These are phyloP conservation scores for Penicillium chermesinum DNA, from an alignment of 495 filamentous ascomycete genomes.

Conservation along the genomic window DNA sequence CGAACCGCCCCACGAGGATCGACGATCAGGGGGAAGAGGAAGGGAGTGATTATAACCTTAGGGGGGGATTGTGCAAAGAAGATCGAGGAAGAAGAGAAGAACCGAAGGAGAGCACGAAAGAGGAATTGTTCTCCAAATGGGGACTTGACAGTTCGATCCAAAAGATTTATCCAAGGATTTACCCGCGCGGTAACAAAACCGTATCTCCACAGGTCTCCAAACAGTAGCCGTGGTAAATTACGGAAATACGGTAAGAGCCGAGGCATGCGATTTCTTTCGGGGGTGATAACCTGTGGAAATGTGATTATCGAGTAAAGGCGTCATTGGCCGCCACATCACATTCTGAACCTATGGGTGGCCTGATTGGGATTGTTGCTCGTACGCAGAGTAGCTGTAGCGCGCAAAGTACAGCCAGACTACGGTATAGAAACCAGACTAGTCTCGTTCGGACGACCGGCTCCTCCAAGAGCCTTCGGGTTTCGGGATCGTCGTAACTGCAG, in stretches of 20 bases:
- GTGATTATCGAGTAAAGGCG: not conserved
- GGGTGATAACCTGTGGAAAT: not conserved
- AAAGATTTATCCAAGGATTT: conserved; percentile 5
- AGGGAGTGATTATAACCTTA: no score
- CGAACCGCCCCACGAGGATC: not conserved
- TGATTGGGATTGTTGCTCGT: not conserved
- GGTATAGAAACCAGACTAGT: no score
- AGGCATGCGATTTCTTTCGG: no score
- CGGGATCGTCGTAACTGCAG: no score
- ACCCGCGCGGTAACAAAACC: conserved; percentile 2
- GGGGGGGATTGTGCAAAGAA: not conserved
- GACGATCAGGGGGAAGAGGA: no score
- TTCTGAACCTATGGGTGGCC: no score
- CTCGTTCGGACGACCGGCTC: no score
- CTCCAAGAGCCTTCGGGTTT: no score
- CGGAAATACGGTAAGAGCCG: not conserved
- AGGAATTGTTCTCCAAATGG: not conserved
- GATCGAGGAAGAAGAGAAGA: not conserved
- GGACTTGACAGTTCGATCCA: not conserved
- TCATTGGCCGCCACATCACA: not conserved
- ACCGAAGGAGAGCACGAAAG: not conserved
- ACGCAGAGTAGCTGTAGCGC: not conserved
- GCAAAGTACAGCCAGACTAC: no score
- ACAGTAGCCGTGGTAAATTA: conserved; percentile 2
- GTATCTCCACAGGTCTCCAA: conserved; percentile 1